These are phyloP conservation scores for Phytophthora cactorum DNA, from an alignment of 352 stramenopile species.

Conservation along the genomic window DNA sequence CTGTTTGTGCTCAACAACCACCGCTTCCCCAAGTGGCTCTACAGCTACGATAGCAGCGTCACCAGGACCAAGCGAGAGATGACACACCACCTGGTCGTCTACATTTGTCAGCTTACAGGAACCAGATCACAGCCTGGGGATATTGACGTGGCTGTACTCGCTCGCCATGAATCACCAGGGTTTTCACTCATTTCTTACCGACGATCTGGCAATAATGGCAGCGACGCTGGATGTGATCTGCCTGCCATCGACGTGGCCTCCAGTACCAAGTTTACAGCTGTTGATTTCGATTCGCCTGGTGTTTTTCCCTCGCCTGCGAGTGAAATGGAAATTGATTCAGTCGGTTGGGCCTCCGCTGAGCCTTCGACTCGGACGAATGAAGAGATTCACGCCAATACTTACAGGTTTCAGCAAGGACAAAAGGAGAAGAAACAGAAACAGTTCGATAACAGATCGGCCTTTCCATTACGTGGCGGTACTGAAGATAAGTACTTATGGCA, in stretches of 20 bases:
- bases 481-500: too few species aligned
- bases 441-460: too few species aligned
- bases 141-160: constrained; percentile 34
- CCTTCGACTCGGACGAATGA: neutral
- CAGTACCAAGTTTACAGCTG: constrained; percentile 8
- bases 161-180: constrained; percentile 39
- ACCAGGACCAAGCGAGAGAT: constrained; percentile 55
- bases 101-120: constrained; percentile 38
- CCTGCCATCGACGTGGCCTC: constrained; percentile 13
- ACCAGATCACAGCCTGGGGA: constrained; percentile 5
- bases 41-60: constrained; percentile 57
- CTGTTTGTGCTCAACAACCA: constrained; percentile 62
- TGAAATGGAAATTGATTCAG: constrained; percentile 13
- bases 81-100: constrained; percentile 50
- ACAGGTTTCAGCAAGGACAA: too few species aligned
- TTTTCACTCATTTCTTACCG: constrained; percentile 49
- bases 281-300: neutral
- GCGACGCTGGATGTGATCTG: constrained; percentile 15
- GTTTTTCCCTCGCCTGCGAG: neutral
- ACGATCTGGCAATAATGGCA: constrained; percentile 26
- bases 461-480: too few species aligned
- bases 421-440: too few species aligned
- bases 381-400: too few species aligned
- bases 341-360: neutral
- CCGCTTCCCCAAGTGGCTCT: constrained; percentile 57